These are phyloP conservation scores for barrel medic (Medicago truncatula) DNA, from an alignment of 306 rosid genomes.

Conservation along the genomic window DNA sequence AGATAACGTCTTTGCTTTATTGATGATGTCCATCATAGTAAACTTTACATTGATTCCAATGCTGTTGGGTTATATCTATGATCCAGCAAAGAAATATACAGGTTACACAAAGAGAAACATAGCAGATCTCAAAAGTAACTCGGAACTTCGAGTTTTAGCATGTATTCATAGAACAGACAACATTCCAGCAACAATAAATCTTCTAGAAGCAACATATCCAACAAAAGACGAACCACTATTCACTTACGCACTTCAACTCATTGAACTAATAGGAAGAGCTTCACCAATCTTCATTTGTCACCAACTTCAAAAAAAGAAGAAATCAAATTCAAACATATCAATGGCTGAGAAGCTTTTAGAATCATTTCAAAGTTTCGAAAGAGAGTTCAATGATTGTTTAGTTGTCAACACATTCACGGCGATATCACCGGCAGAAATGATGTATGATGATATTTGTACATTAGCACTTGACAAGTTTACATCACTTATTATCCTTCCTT, in stretches of 20 bases:
- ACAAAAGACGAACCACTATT: slow-evolving; percentile 50
- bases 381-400: slow-evolving; percentile 39
- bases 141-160: slow-evolving; percentile 58
- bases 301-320: slow-evolving; percentile 52
- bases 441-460: slow-evolving; percentile 73
- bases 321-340: slow-evolving; percentile 1
- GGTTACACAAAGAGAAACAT: slow-evolving; percentile 61
- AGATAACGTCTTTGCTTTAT: slow-evolving; percentile 31
- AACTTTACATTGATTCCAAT: slow-evolving; percentile 47
- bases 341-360: slow-evolving; percentile 45
- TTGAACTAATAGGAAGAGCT: slow-evolving; percentile 67
- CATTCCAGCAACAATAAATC: slow-evolving; percentile 57
- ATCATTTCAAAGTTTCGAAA: slow-evolving; percentile 51
- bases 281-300: slow-evolving; percentile 68
- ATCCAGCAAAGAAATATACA: slow-evolving; percentile 68
- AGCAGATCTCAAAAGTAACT: slow-evolving; percentile 32
- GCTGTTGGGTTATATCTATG: slow-evolving; percentile 42
- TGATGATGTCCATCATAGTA: slow-evolving; percentile 33
- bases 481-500: slow-evolving; percentile 67
- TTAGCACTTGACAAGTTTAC: slow-evolving; percentile 65
- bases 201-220: slow-evolving; percentile 60
- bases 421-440: slow-evolving; percentile 58
- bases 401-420: slow-evolving; percentile 58
- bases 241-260: slow-evolving; percentile 60
- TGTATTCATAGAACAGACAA: slow-evolving; percentile 55